Evolutionary conservation across 2,329 filamentous ascomycete species (phyloP).

Genomic region (Sporothrix mexicana): DNA sequence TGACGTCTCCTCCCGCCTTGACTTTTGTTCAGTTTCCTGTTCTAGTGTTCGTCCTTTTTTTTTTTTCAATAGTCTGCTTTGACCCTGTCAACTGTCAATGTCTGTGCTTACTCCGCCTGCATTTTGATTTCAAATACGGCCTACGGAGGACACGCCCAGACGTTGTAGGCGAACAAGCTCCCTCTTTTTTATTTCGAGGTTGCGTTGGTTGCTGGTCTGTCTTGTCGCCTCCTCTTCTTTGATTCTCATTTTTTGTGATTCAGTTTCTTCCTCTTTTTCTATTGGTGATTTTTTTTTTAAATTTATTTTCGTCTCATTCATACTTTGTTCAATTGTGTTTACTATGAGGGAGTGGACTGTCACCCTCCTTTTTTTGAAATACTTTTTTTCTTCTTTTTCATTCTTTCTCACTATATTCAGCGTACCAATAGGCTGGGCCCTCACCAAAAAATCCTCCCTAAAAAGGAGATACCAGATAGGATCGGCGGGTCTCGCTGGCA

Average conservation of each 20-base stretch:
- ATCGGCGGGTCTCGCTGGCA: background rate
- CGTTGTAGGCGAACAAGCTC: background rate
- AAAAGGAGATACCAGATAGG: background rate
- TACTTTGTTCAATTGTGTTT: background rate
- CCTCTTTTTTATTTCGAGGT: background rate
- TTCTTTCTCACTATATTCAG: conserved; percentile 8
- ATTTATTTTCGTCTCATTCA: background rate
- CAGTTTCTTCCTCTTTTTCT: background rate
- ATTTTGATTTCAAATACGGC: conserved; percentile 13
- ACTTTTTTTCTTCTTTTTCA: background rate
- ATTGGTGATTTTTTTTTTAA: background rate
- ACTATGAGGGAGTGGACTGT: too few species aligned
- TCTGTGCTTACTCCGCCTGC: background rate
- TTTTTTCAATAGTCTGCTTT: background rate
- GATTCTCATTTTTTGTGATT: background rate
- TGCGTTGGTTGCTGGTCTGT: too few species aligned
- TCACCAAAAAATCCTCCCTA: background rate
- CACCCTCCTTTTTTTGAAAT: background rate
- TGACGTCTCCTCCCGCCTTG: too few species aligned
- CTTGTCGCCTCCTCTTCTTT: background rate
- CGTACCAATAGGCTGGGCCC: background rate
- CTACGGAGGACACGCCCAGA: background rate
- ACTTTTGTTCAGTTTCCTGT: background rate
- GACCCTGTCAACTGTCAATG: background rate
- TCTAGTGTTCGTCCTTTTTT: background rate